These are phyloP conservation scores for Echeveria elegans DNA, from an alignment of 164 flowering plant species.

Conservation along the genomic window DNA sequence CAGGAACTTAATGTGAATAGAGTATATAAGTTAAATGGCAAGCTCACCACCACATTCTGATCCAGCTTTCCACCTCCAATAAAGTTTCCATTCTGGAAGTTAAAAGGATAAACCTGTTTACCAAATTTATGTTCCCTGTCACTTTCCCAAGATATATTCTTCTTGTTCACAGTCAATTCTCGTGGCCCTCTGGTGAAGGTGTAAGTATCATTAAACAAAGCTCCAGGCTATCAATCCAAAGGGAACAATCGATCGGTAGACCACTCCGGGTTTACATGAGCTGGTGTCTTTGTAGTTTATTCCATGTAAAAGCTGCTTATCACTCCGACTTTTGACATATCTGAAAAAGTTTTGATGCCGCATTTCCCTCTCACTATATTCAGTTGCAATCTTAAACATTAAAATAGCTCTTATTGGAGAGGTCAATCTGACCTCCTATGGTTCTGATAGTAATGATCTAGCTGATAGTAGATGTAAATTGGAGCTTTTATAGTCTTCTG, in stretches of 20 bases:
- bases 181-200: conserved; percentile 29
- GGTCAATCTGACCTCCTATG: conserved; percentile 53
- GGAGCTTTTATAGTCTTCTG: conserved; percentile 68
- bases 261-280: conserved; percentile 68
- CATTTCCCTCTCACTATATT: not conserved
- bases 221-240: conserved; percentile 92
- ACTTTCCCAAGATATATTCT: conserved; percentile 79
- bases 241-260: conserved; percentile 72
- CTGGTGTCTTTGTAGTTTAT: conserved; percentile 40
- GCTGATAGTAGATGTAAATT: conserved; percentile 70
- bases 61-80: conserved; percentile 77
- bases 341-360: conserved; percentile 20
- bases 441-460: conserved; percentile 77
- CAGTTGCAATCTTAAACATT: not conserved
- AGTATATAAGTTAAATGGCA: not conserved
- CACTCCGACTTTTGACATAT: conserved; percentile 63
- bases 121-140: conserved; percentile 82
- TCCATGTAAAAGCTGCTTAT: conserved; percentile 58
- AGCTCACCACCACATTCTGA: conserved; percentile 63
- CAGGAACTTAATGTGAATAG: not conserved
- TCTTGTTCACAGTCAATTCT: conserved; percentile 46
- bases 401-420: not conserved
- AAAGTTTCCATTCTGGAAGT: conserved; percentile 74
- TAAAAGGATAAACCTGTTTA: conserved; percentile 69
- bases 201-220: conserved; percentile 72